Conservation (phyloP, 106 monocot genomes). For the Ottelia alismoides region DNA sequence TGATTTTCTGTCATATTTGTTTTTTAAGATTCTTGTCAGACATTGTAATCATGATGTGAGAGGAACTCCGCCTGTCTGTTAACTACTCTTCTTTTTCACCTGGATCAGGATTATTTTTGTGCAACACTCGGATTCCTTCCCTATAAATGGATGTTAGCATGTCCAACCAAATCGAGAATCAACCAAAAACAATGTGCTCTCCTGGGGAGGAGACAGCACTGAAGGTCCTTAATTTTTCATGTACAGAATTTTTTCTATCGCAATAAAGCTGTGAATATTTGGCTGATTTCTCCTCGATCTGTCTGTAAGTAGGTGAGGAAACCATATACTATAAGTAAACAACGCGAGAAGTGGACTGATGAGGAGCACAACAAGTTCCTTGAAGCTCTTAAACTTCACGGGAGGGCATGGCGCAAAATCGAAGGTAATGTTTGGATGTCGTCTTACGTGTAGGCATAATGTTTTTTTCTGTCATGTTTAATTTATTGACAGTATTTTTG, state of each 20-base stretch:
- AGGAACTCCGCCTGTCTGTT: not conserved
- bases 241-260: not conserved
- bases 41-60: not conserved
- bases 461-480: no score
- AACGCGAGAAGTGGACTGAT: constrained; percentile 19
- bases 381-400: constrained; percentile 18
- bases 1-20: not conserved
- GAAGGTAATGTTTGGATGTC: constrained; percentile 21
- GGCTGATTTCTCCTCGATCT: not conserved
- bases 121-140: not conserved
- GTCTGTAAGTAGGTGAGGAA: constrained; percentile 9
- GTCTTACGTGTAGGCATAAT: no score
- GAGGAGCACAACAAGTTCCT: constrained; percentile 20
- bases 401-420: constrained; percentile 17
- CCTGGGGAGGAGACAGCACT: constrained; percentile 5
- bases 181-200: constrained; percentile 5
- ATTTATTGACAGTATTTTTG: no score
- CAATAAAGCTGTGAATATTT: not conserved
- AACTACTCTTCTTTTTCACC: not conserved
- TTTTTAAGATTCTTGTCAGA: no score
- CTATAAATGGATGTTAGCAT: constrained; percentile 1
- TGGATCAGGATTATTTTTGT: not conserved
- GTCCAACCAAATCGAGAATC: not conserved
- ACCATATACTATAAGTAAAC: constrained; percentile 16
- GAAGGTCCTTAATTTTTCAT: not conserved